These are phyloP conservation scores for Phytophthora capsici DNA, from an alignment of 352 stramenopile genomes.

Conservation along the genomic window DNA sequence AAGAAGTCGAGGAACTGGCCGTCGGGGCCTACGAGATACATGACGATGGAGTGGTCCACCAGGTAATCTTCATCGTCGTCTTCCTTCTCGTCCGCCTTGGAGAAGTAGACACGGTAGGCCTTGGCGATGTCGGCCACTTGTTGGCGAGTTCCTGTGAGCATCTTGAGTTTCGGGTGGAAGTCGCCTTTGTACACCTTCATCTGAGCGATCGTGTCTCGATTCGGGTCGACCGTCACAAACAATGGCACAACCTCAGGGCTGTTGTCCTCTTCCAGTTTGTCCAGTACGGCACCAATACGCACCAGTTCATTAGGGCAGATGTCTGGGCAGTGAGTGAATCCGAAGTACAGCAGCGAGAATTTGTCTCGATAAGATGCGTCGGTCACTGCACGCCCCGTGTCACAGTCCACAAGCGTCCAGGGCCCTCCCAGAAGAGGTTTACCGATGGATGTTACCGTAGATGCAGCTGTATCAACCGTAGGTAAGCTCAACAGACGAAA, in stretches of 20 bases:
- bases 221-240: conserved; percentile 98
- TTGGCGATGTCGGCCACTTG: conserved; percentile 97
- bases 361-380: conserved; percentile 92
- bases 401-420: conserved; percentile 92
- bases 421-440: conserved; percentile 91
- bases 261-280: conserved; percentile 80
- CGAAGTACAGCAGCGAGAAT: conserved; percentile 98
- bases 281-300: conserved; percentile 95
- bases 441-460: conserved; percentile 86
- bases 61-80: conserved; percentile 98
- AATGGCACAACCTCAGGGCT: conserved; percentile 82
- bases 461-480: conserved; percentile 49
- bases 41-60: conserved; percentile 99
- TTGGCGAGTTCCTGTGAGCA: conserved; percentile 91
- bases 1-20: conserved; percentile 99
- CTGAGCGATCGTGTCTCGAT: conserved; percentile 96
- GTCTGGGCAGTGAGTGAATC: conserved; percentile 98
- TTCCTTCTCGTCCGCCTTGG: conserved; percentile 94
- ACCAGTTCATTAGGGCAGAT: conserved; percentile 99
- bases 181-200: conserved; percentile 95
- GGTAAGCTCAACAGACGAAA: background rate
- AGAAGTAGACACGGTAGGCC: conserved; percentile 98
- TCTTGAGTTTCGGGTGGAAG: conserved; percentile 83
- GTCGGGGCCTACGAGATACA: conserved; percentile 97
- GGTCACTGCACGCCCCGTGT: conserved; percentile 81